phyloP scores from a whole-genome alignment of 148 eudicot genomes.

The Arbutus unedo region DNA sequence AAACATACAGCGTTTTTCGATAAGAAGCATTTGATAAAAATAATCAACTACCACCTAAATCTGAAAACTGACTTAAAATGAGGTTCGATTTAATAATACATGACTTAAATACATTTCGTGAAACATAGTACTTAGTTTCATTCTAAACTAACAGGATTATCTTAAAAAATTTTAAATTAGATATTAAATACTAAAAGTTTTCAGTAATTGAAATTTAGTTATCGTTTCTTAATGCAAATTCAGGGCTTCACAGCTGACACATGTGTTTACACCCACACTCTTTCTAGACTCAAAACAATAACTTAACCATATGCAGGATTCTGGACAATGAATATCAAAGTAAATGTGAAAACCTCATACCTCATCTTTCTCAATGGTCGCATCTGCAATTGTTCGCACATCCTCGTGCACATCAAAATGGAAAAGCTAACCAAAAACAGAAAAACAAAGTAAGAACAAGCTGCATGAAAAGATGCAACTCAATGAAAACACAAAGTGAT shows the following conservation, averaged over 20 bases:
- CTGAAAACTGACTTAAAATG: not conserved
- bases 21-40: not conserved
- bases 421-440: slow-evolving; percentile 59
- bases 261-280: not conserved
- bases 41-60: not conserved
- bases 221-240: not conserved
- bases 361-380: slow-evolving; percentile 98
- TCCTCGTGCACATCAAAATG: slow-evolving; percentile 99
- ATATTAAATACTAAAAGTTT: not conserved
- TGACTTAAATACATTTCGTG: not conserved
- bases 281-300: not conserved
- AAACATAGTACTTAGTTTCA: not conserved
- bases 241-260: not conserved
- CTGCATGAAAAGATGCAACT: not conserved
- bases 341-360: slow-evolving; percentile 33
- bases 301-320: not conserved
- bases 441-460: not conserved
- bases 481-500: slow-evolving; percentile 12
- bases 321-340: not conserved
- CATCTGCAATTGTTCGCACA: slow-evolving; percentile 97
- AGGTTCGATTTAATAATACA: not conserved
- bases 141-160: not conserved
- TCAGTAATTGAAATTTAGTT: not conserved
- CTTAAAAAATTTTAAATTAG: not conserved
- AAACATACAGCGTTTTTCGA: not conserved